A percentile compares a stretch with the other conserved stretches of the same genome.
Conservation (phyloP, 257 asterid genomes). For the Scutellaria minor region DNA sequence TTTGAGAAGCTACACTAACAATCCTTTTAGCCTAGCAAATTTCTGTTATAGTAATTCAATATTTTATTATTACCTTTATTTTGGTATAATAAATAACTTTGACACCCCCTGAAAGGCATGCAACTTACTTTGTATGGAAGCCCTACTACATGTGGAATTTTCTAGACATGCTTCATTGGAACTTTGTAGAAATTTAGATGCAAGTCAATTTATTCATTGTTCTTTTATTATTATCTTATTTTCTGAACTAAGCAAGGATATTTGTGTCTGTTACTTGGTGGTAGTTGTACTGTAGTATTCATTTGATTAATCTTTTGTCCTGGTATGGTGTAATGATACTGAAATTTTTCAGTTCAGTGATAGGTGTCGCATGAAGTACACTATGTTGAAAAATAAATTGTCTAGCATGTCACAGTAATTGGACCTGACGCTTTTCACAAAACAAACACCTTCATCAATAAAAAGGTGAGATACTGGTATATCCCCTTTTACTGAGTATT, state of each 20-base stretch:
- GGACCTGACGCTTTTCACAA: neutral
- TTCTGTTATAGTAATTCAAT: no score
- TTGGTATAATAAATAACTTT: no score
- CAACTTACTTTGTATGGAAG: no score
- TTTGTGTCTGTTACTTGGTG: neutral
- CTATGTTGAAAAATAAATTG: neutral
- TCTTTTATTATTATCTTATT: neutral
- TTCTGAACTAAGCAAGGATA: neutral
- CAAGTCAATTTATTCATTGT: neutral
- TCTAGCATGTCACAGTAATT: neutral
- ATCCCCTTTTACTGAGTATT: neutral
- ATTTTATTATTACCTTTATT: no score
- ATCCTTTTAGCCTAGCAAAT: no score
- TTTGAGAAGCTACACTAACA: no score
- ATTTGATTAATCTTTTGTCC: neutral
- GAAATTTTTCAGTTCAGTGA: neutral
- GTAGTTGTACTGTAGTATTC: constrained; percentile 17
- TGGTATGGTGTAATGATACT: neutral
- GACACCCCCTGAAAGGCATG: no score
- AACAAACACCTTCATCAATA: neutral
- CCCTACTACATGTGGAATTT: no score
- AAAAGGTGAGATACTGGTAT: constrained; percentile 11
- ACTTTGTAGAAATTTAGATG: neutral
- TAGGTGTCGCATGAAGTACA: neutral
- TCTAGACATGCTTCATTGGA: constrained; percentile 6